Evolutionary conservation across 75 land plant genomes (phyloP), one percentile per base, ranked within the genome.

Genomic region (Gnetum montanum): DNA sequence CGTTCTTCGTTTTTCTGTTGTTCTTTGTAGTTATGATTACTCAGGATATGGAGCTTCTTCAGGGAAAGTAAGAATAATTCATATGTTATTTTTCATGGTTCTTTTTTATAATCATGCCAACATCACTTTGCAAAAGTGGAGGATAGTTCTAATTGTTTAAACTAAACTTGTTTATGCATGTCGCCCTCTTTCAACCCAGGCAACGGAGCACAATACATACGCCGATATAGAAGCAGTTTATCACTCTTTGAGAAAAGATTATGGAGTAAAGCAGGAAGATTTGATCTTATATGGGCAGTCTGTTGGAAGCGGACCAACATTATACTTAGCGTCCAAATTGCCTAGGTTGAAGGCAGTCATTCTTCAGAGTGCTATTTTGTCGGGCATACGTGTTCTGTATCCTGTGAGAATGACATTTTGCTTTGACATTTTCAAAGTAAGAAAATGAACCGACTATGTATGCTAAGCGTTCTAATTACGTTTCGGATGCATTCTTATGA

Each of bases 1-100:
- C 13, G 23, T 67, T 43, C 15, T 47, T 41, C 3, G n/a, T 43
- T 46, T 37, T 55, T 46, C 2, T 30, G 35, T 52, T 16, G 60
- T 50, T 46, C 18, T 8, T 57, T 61, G 11, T 56, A 24, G 93
- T 34, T 89, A 89, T 72, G 95, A 89, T 53, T 89, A 89, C 60
- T 81, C 95, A 24, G 95, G 95, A 49, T 89, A 89, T 71, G 95
- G 95, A 68, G 91, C 78, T 20, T 89, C 95, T 33, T 61, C 91
- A 29, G 95, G 95, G 36, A 89, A 89, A 82, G 93, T 88, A 72
- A 65, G 57, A 31, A 8, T 31, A 22, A 31, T 33, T 16, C 3
- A 33, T 52, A 8, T 23, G 23, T 13, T 13, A 30, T 13, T n/a
- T n/a, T n/a, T n/a, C n/a, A n/a, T n/a, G n/a, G n/a, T n/a, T n/a